Conservation (phyloP, 75 land plant species). For the Chamaecyparis obtusa region DNA sequence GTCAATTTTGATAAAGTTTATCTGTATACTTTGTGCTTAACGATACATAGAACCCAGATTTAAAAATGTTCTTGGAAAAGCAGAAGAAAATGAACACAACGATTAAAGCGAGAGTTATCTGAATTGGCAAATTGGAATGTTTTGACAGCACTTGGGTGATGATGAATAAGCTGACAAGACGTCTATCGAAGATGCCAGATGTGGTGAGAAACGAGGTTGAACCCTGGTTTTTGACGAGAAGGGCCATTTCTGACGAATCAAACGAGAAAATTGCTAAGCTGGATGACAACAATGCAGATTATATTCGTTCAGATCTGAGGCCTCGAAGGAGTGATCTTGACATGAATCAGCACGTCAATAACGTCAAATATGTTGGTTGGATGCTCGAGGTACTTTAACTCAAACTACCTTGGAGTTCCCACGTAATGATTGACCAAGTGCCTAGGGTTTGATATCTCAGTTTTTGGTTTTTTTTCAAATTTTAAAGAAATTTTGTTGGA, state of each 20-base stretch:
- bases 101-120: neutral
- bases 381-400: constrained; percentile 30
- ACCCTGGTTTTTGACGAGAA: constrained; percentile 21
- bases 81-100: too few species aligned
- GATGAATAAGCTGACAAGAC: constrained; percentile 68
- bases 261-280: constrained; percentile 29
- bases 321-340: constrained; percentile 41
- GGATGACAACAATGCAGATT: constrained; percentile 19
- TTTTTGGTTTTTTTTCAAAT: too few species aligned
- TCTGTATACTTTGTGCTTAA: too few species aligned
- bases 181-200: constrained; percentile 76
- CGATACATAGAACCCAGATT: too few species aligned
- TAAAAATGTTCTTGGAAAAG: too few species aligned
- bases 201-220: constrained; percentile 51
- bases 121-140: too few species aligned
- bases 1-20: too few species aligned
- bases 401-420: neutral
- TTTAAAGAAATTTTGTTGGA: too few species aligned
- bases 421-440: too few species aligned
- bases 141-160: constrained; percentile 6
- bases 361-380: constrained; percentile 50
- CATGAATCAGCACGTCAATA: constrained; percentile 55
- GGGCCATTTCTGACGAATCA: constrained; percentile 21
- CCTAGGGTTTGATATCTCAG: too few species aligned
- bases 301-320: constrained; percentile 14